Percentiles rank a stretch among this genome's conserved stretches.
Evolutionary conservation across 805 yeast species (phyloP).

Genomic region (Pichia cabralensis): DNA sequence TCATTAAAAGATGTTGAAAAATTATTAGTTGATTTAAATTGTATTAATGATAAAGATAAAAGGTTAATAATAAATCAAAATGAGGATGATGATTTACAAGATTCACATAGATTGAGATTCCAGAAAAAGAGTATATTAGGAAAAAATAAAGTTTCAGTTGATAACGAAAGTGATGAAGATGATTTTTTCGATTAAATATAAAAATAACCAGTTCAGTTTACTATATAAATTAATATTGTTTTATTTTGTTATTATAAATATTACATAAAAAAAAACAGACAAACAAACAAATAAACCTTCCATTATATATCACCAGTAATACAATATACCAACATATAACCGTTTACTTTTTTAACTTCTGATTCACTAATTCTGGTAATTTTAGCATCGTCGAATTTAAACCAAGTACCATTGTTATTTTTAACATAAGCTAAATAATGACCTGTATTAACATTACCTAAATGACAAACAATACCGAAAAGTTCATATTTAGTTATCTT

Average conservation of each 20-base stretch:
- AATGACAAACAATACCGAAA: constrained; percentile 80
- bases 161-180: constrained; percentile 32
- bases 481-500: constrained; percentile 51
- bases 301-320: constrained; percentile 30
- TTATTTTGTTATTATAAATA: too few species aligned
- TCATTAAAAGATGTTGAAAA: constrained; percentile 60
- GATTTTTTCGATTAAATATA: constrained; percentile 37
- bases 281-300: not conserved
- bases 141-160: constrained; percentile 23
- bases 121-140: constrained; percentile 47
- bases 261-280: not conserved
- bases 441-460: constrained; percentile 92
- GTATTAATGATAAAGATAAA: constrained; percentile 56
- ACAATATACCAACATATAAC: constrained; percentile 71
- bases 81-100: constrained; percentile 47
- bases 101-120: constrained; percentile 42
- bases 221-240: not conserved
- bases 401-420: constrained; percentile 71
- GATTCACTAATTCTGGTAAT: constrained; percentile 56
- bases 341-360: constrained; percentile 61
- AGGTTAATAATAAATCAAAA: constrained; percentile 51
- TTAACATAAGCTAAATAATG: constrained; percentile 82
- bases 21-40: constrained; percentile 55
- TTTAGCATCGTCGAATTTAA: constrained; percentile 81
- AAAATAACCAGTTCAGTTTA: not conserved